Evolutionary conservation across 2,329 filamentous ascomycete species (phyloP).

Genomic region (Alternaria hordeiaustralica): DNA sequence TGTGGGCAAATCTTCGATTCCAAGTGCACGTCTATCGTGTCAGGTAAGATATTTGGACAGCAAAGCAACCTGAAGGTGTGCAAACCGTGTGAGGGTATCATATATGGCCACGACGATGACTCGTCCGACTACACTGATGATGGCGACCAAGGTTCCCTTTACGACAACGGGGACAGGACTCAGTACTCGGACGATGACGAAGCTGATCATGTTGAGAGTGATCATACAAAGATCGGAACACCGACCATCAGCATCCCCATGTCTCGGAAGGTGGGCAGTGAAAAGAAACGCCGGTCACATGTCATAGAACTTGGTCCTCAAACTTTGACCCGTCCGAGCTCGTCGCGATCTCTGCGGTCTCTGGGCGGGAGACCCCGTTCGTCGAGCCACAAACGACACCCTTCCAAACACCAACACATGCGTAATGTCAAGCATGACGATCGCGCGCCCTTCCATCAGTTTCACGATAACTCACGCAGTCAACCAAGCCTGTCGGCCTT

Average conservation of each 20-base stretch:
- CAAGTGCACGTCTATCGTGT: slow-evolving; percentile 91
- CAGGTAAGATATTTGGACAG: slow-evolving; percentile 86
- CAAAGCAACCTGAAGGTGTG: slow-evolving; percentile 85
- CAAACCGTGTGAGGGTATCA: slow-evolving; percentile 89
- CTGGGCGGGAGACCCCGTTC: slow-evolving; percentile 73
- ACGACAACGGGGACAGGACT: slow-evolving; percentile 40
- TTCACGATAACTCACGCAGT: slow-evolving; percentile 70
- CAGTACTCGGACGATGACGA: slow-evolving; percentile 32
- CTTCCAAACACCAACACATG: slow-evolving; percentile 85
- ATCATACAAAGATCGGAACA: slow-evolving; percentile 55
- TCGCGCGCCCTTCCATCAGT: slow-evolving; percentile 84
- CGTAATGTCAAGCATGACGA: slow-evolving; percentile 82
- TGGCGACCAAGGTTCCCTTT: slow-evolving; percentile 69
- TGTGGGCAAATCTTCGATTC: slow-evolving; percentile 99
- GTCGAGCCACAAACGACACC: slow-evolving; percentile 81
- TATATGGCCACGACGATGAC: slow-evolving; percentile 87
- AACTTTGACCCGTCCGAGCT: slow-evolving; percentile 83
- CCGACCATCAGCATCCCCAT: slow-evolving; percentile 71
- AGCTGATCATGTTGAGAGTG: slow-evolving; percentile 39
- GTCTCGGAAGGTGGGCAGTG: slow-evolving; percentile 71
- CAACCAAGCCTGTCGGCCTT: slow-evolving; percentile 83
- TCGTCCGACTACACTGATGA: slow-evolving; percentile 91
- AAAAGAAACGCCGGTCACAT: slow-evolving; percentile 82
- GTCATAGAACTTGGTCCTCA: slow-evolving; percentile 86
- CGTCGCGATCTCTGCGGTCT: slow-evolving; percentile 86